A percentile compares a stretch with the other conserved stretches of the same genome.
Conservation (phyloP, 2,329 filamentous ascomycete genomes). For the Fusarium sp. region DNA sequence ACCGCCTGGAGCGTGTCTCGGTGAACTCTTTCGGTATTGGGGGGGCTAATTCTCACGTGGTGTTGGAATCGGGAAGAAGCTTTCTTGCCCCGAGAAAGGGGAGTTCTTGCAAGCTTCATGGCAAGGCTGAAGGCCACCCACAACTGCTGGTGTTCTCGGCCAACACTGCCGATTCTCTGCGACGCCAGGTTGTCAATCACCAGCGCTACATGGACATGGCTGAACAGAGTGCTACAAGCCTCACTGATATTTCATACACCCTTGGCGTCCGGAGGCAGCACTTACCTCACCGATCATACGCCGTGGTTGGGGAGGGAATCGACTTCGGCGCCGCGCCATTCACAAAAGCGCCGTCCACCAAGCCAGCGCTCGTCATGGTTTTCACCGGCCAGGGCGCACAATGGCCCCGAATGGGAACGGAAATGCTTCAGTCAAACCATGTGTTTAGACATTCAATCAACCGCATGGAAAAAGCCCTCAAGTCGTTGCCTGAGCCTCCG, state of each 20-base stretch:
- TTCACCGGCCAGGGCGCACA: constrained; percentile 57
- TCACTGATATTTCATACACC: not conserved
- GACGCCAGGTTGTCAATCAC: not conserved
- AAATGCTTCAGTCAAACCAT: constrained; percentile 27
- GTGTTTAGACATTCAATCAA: not conserved
- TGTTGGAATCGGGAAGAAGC: not conserved
- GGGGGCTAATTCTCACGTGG: not conserved
- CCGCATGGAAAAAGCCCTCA: constrained; percentile 5
- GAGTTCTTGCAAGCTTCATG: not conserved
- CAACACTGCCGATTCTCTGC: not conserved
- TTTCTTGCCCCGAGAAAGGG: too few relatives aligned
- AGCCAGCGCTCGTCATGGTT: constrained; percentile 38
- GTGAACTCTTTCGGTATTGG: constrained; percentile 56
- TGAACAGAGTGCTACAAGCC: not conserved
- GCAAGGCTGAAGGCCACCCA: not conserved
- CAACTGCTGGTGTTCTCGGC: not conserved
- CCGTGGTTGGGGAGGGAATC: not conserved
- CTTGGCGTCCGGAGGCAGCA: not conserved
- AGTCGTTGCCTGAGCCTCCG: constrained; percentile 1
- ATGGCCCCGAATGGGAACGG: constrained; percentile 56
- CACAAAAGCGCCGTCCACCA: not conserved
- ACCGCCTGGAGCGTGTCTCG: constrained; percentile 45
- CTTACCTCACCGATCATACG: not conserved
- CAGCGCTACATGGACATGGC: not conserved
- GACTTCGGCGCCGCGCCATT: not conserved